Conservation (phyloP, 2,329 filamentous ascomycete species). For the Paracoccidioides lutzii region DNA sequence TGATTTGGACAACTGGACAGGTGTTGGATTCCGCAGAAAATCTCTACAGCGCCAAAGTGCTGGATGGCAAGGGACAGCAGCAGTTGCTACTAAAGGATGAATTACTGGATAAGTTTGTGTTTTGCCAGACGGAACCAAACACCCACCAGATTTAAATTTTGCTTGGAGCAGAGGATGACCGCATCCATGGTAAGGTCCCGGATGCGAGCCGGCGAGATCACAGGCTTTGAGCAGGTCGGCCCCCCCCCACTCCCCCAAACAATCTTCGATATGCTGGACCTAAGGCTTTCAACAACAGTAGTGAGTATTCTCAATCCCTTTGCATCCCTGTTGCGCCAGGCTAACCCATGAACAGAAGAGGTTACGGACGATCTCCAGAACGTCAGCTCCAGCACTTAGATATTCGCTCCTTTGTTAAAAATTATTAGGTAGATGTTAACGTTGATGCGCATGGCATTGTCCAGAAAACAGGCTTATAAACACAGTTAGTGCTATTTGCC, state of each 20-base stretch:
- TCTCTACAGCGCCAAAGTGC: conserved; percentile 24
- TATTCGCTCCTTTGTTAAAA: conserved; percentile 18
- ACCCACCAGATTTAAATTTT: conserved; percentile 16
- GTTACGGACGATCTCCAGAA: conserved; percentile 15
- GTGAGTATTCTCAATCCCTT: conserved; percentile 16
- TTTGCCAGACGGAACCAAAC: conserved; percentile 17
- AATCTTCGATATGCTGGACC: conserved; percentile 22
- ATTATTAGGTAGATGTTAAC: conserved; percentile 18
- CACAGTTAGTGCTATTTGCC: conserved; percentile 15
- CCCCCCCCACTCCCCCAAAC: conserved; percentile 25
- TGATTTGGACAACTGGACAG: conserved; percentile 11
- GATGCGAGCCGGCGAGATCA: conserved; percentile 23
- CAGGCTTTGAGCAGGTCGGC: conserved; percentile 20
- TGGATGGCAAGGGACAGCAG: conserved; percentile 21
- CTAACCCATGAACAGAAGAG: conserved; percentile 11
- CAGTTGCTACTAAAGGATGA: conserved; percentile 21
- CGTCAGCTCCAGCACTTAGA: conserved; percentile 15
- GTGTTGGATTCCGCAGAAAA: conserved; percentile 22
- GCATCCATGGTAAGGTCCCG: background rate
- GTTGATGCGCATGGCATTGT: conserved; percentile 18
- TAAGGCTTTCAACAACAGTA: conserved; percentile 28
- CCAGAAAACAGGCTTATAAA: conserved; percentile 13
- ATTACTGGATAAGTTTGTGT: conserved; percentile 22
- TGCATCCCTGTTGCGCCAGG: conserved; percentile 3
- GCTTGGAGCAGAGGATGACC: conserved; percentile 16